A percentile compares a stretch with the other conserved stretches of the same genome.
Evolutionary conservation across 768 basidiomycete genomes (phyloP).

Genomic region (Mycena vitilis): DNA sequence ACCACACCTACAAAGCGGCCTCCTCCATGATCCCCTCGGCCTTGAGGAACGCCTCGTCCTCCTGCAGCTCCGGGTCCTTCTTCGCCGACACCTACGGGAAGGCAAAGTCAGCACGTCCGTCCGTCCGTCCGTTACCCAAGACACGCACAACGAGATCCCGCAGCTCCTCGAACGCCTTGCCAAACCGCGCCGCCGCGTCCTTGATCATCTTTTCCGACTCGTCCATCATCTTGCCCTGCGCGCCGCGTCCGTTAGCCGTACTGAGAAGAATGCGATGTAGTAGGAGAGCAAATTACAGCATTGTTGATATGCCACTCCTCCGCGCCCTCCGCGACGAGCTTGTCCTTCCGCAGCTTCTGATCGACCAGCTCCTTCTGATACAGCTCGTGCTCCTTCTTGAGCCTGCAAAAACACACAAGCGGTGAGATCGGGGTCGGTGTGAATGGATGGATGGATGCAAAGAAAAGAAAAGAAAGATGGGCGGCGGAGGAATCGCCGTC

Average conservation of each 20-base stretch:
- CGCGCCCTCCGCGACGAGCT: slow-evolving; percentile 66
- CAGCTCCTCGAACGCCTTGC: slow-evolving; percentile 71
- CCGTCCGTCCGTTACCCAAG: too few species aligned
- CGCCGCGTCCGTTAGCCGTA: neutral
- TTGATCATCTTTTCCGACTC: slow-evolving; percentile 87
- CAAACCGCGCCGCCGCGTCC: slow-evolving; percentile 73
- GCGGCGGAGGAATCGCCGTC: neutral
- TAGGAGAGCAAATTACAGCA: slow-evolving; percentile 61
- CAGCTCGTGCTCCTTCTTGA: slow-evolving; percentile 73
- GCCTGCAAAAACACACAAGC: slow-evolving; percentile 49
- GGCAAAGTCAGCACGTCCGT: slow-evolving; percentile 3
- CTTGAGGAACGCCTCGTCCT: slow-evolving; percentile 59
- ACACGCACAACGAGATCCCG: slow-evolving; percentile 74
- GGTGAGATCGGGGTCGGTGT: slow-evolving; percentile 19
- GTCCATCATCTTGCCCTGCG: slow-evolving; percentile 61
- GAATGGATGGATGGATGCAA: neutral
- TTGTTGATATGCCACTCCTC: slow-evolving; percentile 86
- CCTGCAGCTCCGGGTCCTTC: slow-evolving; percentile 52
- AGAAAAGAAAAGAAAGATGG: slow-evolving; percentile 21
- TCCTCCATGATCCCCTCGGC: slow-evolving; percentile 71
- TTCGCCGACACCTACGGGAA: slow-evolving; percentile 55
- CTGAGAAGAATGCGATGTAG: neutral
- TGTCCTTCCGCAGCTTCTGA: slow-evolving; percentile 68
- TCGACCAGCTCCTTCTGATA: slow-evolving; percentile 77
- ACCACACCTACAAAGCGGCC: slow-evolving; percentile 55